Evolutionary conservation across 805 yeast species (phyloP).

Genomic region (Pichia gijzeniarum): DNA sequence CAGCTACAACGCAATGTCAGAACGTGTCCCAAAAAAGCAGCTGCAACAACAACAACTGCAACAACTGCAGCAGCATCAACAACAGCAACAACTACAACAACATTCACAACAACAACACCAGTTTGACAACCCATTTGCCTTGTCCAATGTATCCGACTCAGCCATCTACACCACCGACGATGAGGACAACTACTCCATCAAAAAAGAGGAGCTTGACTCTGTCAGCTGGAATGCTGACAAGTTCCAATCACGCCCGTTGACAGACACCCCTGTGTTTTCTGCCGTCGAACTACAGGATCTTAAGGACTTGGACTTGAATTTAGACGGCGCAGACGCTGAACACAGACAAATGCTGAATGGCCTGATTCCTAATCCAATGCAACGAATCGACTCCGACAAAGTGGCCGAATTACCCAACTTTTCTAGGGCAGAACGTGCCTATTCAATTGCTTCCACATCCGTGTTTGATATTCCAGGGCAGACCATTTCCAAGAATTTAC

Average conservation of each 20-base stretch:
- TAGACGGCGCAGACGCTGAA: background rate
- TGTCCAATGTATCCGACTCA: constrained; percentile 15
- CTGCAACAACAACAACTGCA: background rate
- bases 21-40: no score
- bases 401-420: constrained; percentile 2
- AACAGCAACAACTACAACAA: no score
- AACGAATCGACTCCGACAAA: constrained; percentile 5
- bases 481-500: constrained; percentile 58
- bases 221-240: background rate
- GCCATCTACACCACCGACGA: constrained; percentile 24
- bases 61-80: background rate
- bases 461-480: constrained; percentile 91
- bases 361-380: constrained; percentile 5
- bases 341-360: background rate
- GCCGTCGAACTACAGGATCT: constrained; percentile 23
- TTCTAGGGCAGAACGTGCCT: background rate
- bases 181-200: constrained; percentile 6
- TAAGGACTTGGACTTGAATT: constrained; percentile 12
- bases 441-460: background rate
- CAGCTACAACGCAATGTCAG: no score
- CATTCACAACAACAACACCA: background rate
- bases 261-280: constrained; percentile 59
- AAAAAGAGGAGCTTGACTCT: background rate
- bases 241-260: constrained; percentile 65
- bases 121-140: background rate